Percentiles rank a stretch among this genome's conserved stretches.
Evolutionary conservation across 2,329 filamentous ascomycete genomes (phyloP).

Genomic region (Penicillium sp.): DNA sequence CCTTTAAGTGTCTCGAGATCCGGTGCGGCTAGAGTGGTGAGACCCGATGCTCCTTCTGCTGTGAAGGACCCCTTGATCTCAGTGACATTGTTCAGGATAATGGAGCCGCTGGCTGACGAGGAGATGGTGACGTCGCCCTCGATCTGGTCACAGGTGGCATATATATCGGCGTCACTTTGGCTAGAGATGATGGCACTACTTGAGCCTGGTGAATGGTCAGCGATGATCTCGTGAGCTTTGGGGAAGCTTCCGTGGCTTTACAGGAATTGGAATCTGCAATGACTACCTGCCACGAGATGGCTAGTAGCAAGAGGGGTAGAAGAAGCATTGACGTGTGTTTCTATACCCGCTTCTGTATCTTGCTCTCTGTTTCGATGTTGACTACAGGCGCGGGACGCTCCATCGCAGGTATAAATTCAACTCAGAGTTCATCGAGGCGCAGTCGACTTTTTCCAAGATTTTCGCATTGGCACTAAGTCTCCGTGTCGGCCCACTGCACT

Average conservation of each 20-base stretch:
- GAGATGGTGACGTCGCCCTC: conserved; percentile 43
- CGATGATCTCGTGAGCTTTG: background rate
- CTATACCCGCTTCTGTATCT: background rate
- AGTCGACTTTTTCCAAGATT: background rate
- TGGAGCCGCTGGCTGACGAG: conserved; percentile 38
- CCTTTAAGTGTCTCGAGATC: conserved; percentile 23
- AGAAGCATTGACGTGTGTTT: background rate
- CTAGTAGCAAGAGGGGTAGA: background rate
- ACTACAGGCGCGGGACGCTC: background rate
- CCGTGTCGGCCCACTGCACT: background rate
- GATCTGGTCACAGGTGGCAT: conserved; percentile 41
- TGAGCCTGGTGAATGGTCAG: conserved; percentile 28
- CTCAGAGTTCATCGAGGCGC: background rate
- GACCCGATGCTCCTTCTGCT: conserved; percentile 13
- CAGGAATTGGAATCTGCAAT: background rate
- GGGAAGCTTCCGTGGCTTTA: background rate
- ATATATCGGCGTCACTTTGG: conserved; percentile 30
- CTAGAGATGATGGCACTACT: conserved; percentile 48
- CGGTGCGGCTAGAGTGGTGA: conserved; percentile 18
- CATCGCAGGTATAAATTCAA: background rate
- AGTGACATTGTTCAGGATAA: conserved; percentile 43
- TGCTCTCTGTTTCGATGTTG: background rate
- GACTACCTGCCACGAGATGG: background rate
- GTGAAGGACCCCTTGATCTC: conserved; percentile 26
- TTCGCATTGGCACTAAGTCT: background rate